Evolutionary conservation across 768 basidiomycete species (phyloP).

Genomic region (Leucogyrophana mollusca): DNA sequence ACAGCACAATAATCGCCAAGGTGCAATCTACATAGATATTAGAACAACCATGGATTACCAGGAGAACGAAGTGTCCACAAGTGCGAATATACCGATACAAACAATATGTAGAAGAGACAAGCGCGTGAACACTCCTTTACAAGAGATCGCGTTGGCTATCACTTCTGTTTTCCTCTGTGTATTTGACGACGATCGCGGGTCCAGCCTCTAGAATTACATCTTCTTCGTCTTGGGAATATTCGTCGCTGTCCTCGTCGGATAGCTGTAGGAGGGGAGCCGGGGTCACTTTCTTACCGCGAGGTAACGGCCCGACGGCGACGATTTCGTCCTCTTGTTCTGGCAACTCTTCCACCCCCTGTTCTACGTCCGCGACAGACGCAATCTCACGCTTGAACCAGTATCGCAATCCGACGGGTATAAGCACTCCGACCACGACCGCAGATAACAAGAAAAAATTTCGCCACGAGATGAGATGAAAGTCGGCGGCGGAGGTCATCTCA

Average conservation of each 20-base stretch:
- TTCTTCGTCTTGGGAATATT: constrained; percentile 41
- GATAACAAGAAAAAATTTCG: constrained; percentile 83
- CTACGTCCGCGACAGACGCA: constrained; percentile 34
- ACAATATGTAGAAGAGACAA: not conserved
- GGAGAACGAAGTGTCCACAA: not conserved
- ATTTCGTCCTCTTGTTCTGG: constrained; percentile 44
- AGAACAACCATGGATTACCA: not conserved
- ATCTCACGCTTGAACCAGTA: constrained; percentile 76
- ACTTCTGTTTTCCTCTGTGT: constrained; percentile 12
- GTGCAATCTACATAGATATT: constrained; percentile 2
- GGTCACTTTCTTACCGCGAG: constrained; percentile 41
- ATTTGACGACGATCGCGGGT: constrained; percentile 53
- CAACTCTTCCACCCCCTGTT: constrained; percentile 32
- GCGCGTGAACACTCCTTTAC: not conserved
- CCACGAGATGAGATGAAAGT: constrained; percentile 93
- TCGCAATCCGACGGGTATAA: constrained; percentile 88
- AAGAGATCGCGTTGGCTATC: not conserved
- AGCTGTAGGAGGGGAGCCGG: constrained; percentile 26
- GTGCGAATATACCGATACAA: not conserved
- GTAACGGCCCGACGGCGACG: constrained; percentile 55
- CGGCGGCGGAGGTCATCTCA: constrained; percentile 90
- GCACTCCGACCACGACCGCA: constrained; percentile 86
- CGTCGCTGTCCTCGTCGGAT: constrained; percentile 36
- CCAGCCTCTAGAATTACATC: constrained; percentile 78
- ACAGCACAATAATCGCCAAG: no score